Conservation (phyloP, 2,329 filamentous ascomycete species). For the Trichoderma pleuroti region DNA sequence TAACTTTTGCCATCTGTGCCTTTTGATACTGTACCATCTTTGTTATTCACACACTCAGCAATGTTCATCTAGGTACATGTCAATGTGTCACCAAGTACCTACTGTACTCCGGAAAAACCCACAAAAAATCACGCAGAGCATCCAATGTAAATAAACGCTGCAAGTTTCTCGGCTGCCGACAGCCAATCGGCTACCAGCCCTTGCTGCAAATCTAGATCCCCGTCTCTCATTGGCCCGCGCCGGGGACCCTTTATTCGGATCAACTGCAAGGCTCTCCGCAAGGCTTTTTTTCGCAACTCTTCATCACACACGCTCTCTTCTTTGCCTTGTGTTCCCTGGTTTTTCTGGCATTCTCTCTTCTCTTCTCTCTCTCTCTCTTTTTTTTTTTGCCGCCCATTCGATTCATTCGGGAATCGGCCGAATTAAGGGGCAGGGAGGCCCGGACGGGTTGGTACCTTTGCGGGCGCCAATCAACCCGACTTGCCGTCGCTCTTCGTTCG, state of each 20-base stretch:
- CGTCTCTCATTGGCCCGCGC: not conserved
- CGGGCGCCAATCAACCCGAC: not conserved
- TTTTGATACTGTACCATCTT: not conserved
- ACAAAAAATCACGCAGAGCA: not conserved
- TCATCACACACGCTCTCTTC: not conserved
- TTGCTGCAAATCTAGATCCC: conserved; percentile 8
- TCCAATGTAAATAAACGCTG: not conserved
- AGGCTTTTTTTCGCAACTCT: conserved; percentile 11
- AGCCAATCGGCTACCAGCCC: conserved; percentile 15
- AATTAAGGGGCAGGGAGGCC: not conserved
- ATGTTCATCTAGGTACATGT: not conserved
- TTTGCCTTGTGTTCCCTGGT: no score
- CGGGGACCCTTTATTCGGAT: conserved; percentile 8
- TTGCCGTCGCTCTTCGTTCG: not conserved
- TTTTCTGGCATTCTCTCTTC: no score
- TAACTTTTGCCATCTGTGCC: not conserved
- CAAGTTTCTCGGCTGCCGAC: not conserved
- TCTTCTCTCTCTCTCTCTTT: not conserved
- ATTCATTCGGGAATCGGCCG: conserved; percentile 1
- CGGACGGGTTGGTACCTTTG: not conserved
- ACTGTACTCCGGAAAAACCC: not conserved
- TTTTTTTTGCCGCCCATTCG: not conserved
- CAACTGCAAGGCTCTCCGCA: conserved; percentile 16
- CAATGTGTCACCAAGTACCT: not conserved
- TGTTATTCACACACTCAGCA: not conserved